These are phyloP conservation scores for Melanopsichium pennsylvanicum DNA, from an alignment of 1,284 basidiomycete genomes.

Conservation along the genomic window DNA sequence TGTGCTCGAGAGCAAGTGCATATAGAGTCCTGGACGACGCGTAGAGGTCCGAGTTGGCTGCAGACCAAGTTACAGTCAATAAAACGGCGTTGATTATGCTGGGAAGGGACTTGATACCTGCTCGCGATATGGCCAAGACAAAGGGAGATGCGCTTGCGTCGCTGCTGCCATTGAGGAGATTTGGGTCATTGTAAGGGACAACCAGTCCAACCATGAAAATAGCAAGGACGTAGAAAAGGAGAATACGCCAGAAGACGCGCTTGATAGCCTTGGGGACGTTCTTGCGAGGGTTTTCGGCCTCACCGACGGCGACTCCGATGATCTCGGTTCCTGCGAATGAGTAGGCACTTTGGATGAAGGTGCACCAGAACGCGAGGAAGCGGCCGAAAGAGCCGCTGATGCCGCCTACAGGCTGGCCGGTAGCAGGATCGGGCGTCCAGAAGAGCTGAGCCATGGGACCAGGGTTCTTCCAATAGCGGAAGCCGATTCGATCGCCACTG, in stretches of 20 bases:
- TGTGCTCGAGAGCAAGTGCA: conserved; percentile 77
- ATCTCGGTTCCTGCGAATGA: conserved; percentile 83
- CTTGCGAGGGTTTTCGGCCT: conserved; percentile 68
- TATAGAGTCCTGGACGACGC: conserved; percentile 78
- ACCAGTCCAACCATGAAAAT: conserved; percentile 63
- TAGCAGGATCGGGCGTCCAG: conserved; percentile 40
- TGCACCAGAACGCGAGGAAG: conserved; percentile 64
- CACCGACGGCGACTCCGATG: conserved; percentile 81
- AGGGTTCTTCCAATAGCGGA: conserved; percentile 65
- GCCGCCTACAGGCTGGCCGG: conserved; percentile 51
- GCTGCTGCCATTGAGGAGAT: conserved; percentile 35
- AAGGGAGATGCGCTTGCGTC: conserved; percentile 49
- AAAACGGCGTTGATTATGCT: conserved; percentile 76
- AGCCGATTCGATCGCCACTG: conserved; percentile 48
- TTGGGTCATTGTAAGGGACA: conserved; percentile 53
- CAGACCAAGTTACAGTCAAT: conserved; percentile 82
- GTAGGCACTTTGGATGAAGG: conserved; percentile 75
- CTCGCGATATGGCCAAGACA: conserved; percentile 67
- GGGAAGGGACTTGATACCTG: conserved; percentile 67
- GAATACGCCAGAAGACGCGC: conserved; percentile 66
- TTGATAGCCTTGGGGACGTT: conserved; percentile 56
- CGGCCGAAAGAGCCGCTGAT: conserved; percentile 72
- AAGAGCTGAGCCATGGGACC: conserved; percentile 66
- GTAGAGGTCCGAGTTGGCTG: conserved; percentile 82
- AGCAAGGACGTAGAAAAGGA: conserved; percentile 67